Percentiles rank a stretch among this genome's conserved stretches.
phyloP scores from a whole-genome alignment of 768 basidiomycete genomes.

The Boletales sp. region DNA sequence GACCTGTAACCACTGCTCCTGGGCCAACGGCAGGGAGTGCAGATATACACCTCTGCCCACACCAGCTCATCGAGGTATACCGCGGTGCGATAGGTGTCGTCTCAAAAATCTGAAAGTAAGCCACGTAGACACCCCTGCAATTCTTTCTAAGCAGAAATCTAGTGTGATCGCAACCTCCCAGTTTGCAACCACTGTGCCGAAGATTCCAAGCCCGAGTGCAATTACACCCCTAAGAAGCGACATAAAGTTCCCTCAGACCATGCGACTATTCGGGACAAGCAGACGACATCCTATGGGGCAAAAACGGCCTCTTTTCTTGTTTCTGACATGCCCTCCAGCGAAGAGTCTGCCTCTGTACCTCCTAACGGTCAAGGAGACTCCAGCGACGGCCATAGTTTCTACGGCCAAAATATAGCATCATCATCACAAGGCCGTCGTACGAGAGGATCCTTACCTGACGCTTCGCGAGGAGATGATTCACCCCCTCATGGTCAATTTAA shows the following conservation, averaged over 20 bases:
- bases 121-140: not conserved
- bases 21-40: conserved; percentile 61
- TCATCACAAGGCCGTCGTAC: conserved; percentile 26
- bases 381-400: conserved; percentile 39
- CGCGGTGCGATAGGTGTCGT: conserved; percentile 70
- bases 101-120: conserved; percentile 62
- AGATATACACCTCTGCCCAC: conserved; percentile 72
- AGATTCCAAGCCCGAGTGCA: conserved; percentile 55
- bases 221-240: conserved; percentile 71
- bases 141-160: conserved; percentile 4
- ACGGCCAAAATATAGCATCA: conserved; percentile 45
- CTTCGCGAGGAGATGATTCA: conserved; percentile 13
- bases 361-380: conserved; percentile 22
- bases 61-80: conserved; percentile 72
- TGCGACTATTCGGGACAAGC: conserved; percentile 33
- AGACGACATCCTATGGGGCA: conserved; percentile 38
- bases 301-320: conserved; percentile 49
- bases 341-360: conserved; percentile 21
- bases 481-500: conserved; percentile 14
- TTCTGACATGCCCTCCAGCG: conserved; percentile 36
- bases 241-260: conserved; percentile 50
- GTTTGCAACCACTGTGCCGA: conserved; percentile 63
- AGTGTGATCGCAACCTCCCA: conserved; percentile 74
- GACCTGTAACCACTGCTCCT: conserved; percentile 68
- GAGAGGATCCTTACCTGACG: conserved; percentile 24